Conservation (phyloP, 805 yeast genomes). For the Ogataea paradorogensis region DNA sequence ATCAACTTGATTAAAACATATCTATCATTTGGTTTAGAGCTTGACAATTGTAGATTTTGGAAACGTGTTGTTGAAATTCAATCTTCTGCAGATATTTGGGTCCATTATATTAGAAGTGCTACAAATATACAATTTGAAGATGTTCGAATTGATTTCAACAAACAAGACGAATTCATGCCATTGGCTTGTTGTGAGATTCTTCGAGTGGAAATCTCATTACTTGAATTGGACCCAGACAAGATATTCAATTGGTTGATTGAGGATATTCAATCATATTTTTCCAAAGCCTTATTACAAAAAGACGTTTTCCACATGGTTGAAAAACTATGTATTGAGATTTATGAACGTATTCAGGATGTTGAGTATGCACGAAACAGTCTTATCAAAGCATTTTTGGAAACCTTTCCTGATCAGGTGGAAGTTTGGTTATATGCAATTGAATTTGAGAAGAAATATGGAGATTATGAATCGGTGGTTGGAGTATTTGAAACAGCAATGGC, state of each 20-base stretch:
- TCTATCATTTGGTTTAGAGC: constrained; percentile 14
- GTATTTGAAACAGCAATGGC: constrained; percentile 35
- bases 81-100: constrained; percentile 3
- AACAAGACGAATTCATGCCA: neutral
- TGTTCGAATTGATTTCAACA: constrained; percentile 1
- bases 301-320: constrained; percentile 45
- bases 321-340: constrained; percentile 36
- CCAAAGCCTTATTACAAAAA: constrained; percentile 29
- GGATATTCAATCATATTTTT: constrained; percentile 26
- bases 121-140: neutral
- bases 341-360: constrained; percentile 30
- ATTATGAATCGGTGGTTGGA: constrained; percentile 22
- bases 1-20: constrained; percentile 33
- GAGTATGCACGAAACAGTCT: constrained; percentile 25
- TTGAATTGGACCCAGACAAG: constrained; percentile 3
- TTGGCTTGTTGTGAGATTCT: constrained; percentile 4
- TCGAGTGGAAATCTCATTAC: neutral
- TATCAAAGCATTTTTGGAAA: neutral
- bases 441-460: constrained; percentile 37
- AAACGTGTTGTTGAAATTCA: neutral
- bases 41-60: constrained; percentile 2
- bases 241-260: constrained; percentile 9
- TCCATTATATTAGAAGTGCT: constrained; percentile 1
- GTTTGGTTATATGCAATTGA: constrained; percentile 46
- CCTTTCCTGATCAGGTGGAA: constrained; percentile 35